Evolutionary conservation across 352 stramenopile genomes (phyloP).

Genomic region (Phytophthora multivora): DNA sequence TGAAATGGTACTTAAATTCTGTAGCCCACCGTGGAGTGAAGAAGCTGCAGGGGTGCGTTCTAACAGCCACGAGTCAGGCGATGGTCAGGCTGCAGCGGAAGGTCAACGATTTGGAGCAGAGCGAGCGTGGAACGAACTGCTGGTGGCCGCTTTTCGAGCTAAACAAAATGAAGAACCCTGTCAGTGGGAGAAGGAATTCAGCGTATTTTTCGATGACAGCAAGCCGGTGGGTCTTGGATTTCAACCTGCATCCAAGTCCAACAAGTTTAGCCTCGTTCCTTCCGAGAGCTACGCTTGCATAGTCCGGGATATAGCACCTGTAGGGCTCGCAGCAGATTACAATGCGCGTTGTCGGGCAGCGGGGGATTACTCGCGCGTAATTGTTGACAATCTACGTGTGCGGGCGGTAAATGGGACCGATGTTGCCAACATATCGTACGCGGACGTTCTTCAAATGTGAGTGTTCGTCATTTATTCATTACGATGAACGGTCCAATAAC

Average conservation of each 20-base stretch:
- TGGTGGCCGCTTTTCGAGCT: constrained; percentile 22
- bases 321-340: constrained; percentile 54
- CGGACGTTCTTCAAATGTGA: constrained; percentile 53
- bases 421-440: constrained; percentile 41
- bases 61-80: constrained; percentile 30
- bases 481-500: neutral
- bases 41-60: neutral
- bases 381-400: constrained; percentile 43
- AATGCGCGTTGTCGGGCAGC: constrained; percentile 47
- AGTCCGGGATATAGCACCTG: constrained; percentile 44
- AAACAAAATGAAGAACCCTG: constrained; percentile 22
- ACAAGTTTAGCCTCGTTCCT: constrained; percentile 13
- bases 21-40: constrained; percentile 34
- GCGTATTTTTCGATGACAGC: constrained; percentile 56
- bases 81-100: constrained; percentile 4
- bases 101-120: constrained; percentile 16
- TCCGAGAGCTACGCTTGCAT: constrained; percentile 44
- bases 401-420: constrained; percentile 55
- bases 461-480: neutral
- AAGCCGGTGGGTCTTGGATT: constrained; percentile 61
- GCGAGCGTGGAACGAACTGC: constrained; percentile 29
- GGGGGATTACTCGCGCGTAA: constrained; percentile 57
- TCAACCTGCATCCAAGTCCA: constrained; percentile 15
- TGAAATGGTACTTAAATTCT: constrained; percentile 63
- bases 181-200: constrained; percentile 62